Evolutionary conservation across 768 basidiomycete genomes (phyloP).

Genomic region (Leccinum broughii): DNA sequence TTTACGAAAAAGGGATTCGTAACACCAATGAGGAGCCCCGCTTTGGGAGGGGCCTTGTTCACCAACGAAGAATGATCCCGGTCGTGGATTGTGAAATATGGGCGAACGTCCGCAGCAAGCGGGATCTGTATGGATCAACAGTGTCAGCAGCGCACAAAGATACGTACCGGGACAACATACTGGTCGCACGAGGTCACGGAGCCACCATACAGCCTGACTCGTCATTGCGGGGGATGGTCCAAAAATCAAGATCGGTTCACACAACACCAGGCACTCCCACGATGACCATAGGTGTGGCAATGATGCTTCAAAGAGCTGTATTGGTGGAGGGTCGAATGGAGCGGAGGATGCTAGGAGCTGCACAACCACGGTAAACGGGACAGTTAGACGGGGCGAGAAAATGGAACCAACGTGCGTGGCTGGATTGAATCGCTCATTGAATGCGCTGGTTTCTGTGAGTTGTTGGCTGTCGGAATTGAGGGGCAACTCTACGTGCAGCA

Average conservation of each 20-base stretch:
- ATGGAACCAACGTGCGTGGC: constrained; percentile 43
- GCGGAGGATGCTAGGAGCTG: constrained; percentile 71
- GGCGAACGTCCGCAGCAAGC: constrained; percentile 80
- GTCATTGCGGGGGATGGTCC: constrained; percentile 77
- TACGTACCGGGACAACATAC: constrained; percentile 40
- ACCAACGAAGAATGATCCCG: constrained; percentile 74
- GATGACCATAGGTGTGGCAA: constrained; percentile 74
- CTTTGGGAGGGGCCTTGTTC: constrained; percentile 77
- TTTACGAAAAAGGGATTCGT: constrained; percentile 86
- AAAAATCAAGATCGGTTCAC: constrained; percentile 87
- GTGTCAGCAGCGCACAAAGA: background rate
- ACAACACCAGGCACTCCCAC: constrained; percentile 93
- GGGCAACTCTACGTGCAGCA: constrained; percentile 74
- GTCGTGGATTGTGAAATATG: constrained; percentile 97
- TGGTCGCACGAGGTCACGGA: constrained; percentile 83
- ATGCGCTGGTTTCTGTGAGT: constrained; percentile 52
- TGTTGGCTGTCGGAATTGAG: constrained; percentile 71
- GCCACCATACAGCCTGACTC: constrained; percentile 90
- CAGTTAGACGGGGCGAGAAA: background rate
- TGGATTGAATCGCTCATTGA: constrained; percentile 54
- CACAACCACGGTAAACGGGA: background rate
- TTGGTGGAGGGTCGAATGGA: constrained; percentile 56
- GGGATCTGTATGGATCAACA: constrained; percentile 59
- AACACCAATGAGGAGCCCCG: constrained; percentile 77
- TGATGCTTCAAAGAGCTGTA: constrained; percentile 63